Conservation (phyloP, 129 eudicot species). For the Flaveria trinervia region DNA sequence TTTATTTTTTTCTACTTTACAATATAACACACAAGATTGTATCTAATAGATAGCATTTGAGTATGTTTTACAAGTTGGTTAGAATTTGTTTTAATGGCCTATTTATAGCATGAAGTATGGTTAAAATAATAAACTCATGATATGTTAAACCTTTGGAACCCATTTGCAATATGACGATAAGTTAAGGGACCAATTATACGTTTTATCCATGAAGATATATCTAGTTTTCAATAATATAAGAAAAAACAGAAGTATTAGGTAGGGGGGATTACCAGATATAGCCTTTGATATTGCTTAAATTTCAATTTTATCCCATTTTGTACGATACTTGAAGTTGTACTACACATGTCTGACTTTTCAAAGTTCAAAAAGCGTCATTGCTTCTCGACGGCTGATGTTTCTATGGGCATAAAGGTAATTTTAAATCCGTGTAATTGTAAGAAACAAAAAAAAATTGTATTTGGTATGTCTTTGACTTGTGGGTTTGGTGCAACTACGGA, state of each 20-base stretch:
- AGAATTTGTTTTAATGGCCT: not conserved
- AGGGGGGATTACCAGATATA: slow-evolving; percentile 38
- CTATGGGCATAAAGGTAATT: slow-evolving; percentile 16
- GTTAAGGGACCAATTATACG: slow-evolving; percentile 25
- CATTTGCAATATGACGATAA: not conserved
- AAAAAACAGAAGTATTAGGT: slow-evolving; percentile 6
- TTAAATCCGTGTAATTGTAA: not conserved
- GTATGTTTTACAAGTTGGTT: not conserved
- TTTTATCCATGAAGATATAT: not conserved
- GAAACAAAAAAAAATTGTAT: not conserved
- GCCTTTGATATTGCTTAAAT: slow-evolving; percentile 32
- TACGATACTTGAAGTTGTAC: slow-evolving; percentile 43
- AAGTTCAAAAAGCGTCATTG: not conserved
- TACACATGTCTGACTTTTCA: slow-evolving; percentile 37
- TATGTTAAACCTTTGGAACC: not conserved
- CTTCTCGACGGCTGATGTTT: slow-evolving; percentile 38
- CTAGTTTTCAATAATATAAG: not conserved
- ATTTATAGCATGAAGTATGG: not conserved
- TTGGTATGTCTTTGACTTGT: not conserved
- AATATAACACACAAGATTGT: not conserved
- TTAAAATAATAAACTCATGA: slow-evolving; percentile 6
- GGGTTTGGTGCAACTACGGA: not conserved
- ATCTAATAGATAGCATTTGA: not conserved
- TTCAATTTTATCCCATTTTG: slow-evolving; percentile 29
- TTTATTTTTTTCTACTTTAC: not conserved